These are phyloP conservation scores for Ascodesmis nigricans DNA, from an alignment of 495 filamentous ascomycete genomes.

Conservation along the genomic window DNA sequence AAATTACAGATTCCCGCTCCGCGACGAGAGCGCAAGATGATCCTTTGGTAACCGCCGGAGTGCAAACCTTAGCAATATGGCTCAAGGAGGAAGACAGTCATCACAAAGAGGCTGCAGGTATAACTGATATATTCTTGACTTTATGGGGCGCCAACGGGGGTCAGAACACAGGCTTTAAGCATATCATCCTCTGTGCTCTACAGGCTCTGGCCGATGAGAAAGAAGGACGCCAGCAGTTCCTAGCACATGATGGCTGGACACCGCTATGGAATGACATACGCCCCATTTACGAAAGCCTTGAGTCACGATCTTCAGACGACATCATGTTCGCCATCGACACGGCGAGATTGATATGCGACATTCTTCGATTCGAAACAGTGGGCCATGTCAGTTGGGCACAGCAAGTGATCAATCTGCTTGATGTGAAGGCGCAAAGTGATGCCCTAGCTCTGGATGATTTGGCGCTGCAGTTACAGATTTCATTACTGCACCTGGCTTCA, in stretches of 20 bases:
- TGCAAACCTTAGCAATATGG: conserved; percentile 36
- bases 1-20: conserved; percentile 27
- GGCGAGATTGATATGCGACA: too few relatives aligned
- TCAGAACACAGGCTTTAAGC: conserved; percentile 23
- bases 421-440: too few relatives aligned
- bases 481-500: too few relatives aligned
- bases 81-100: conserved; percentile 41
- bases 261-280: conserved; percentile 29
- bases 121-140: conserved; percentile 36
- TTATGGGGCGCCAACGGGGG: conserved; percentile 30
- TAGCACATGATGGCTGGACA: conserved; percentile 29
- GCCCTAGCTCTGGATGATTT: too few relatives aligned
- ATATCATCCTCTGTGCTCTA: conserved; percentile 31
- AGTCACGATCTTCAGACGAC: too few relatives aligned
- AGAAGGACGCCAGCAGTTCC: conserved; percentile 27
- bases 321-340: too few relatives aligned
- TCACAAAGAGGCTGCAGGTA: conserved; percentile 30
- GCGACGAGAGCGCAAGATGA: conserved; percentile 24
- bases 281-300: too few relatives aligned
- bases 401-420: too few relatives aligned
- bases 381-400: too few relatives aligned
- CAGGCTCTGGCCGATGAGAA: conserved; percentile 28
- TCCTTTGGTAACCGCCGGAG: conserved; percentile 28
- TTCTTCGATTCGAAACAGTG: too few relatives aligned
- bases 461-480: too few relatives aligned